Conservation (phyloP, 1,284 basidiomycete species). For the Bjerkandera adusta region DNA sequence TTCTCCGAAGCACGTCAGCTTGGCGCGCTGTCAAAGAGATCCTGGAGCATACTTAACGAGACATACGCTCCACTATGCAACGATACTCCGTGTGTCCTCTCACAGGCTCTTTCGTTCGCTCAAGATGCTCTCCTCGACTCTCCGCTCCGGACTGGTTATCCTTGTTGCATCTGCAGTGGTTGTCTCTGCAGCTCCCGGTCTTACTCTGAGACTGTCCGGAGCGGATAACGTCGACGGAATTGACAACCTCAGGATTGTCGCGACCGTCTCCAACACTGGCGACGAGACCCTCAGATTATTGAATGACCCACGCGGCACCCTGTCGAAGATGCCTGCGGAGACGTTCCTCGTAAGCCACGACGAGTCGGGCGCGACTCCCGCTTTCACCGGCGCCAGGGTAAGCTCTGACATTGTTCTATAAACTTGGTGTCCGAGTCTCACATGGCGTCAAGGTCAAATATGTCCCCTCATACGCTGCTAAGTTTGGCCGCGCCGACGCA, state of each 20-base stretch:
- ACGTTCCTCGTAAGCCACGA: slow-evolving; percentile 38
- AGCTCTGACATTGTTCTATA: slow-evolving; percentile 24
- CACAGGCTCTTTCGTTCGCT: too few relatives aligned
- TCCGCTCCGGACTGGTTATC: slow-evolving; percentile 17
- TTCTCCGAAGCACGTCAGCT: too few relatives aligned
- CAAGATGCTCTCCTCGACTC: too few relatives aligned
- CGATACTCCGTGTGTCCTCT: too few relatives aligned
- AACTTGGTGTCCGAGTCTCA: too few relatives aligned
- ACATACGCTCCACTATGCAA: too few relatives aligned
- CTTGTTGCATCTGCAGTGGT: slow-evolving; percentile 22
- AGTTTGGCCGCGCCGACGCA: slow-evolving; percentile 16
- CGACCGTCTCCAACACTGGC: slow-evolving; percentile 46
- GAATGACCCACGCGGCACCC: slow-evolving; percentile 40
- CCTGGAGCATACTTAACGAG: too few relatives aligned
- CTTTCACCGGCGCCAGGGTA: slow-evolving; percentile 39
- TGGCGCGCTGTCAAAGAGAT: too few relatives aligned
- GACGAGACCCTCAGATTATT: slow-evolving; percentile 43
- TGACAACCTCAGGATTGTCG: slow-evolving; percentile 37
- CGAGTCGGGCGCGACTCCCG: slow-evolving; percentile 33
- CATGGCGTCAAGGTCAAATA: slow-evolving; percentile 23
- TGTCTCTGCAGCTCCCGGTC: slow-evolving; percentile 21
- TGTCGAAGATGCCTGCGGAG: slow-evolving; percentile 40
- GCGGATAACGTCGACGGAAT: slow-evolving; percentile 36
- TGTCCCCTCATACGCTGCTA: slow-evolving; percentile 20
- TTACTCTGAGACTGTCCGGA: slow-evolving; percentile 29